Conservation (phyloP, 2,329 filamentous ascomycete species). For the Bipolaris sorokiniana region DNA sequence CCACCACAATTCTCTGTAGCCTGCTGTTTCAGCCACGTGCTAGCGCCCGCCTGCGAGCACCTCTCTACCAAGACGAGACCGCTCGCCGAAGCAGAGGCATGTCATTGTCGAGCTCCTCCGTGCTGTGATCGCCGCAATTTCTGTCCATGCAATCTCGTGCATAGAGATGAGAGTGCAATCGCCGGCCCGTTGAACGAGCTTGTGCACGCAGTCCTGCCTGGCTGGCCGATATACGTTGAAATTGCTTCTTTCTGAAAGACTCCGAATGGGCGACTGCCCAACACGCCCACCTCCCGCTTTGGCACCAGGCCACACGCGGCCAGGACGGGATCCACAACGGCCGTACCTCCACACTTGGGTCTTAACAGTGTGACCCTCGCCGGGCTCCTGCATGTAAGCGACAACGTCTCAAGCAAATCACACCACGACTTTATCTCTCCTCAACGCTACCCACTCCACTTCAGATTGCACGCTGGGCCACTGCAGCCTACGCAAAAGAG, state of each 20-base stretch:
- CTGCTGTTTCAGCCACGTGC: conserved; percentile 11
- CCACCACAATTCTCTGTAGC: background rate
- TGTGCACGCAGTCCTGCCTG: conserved; percentile 10
- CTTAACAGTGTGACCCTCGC: conserved; percentile 14
- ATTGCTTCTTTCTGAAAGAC: conserved; percentile 20
- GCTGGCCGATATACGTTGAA: conserved; percentile 16
- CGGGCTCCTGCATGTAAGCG: conserved; percentile 31
- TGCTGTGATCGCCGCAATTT: conserved; percentile 23
- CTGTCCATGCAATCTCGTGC: conserved; percentile 17
- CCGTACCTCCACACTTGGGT: conserved; percentile 36
- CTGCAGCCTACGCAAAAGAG: background rate
- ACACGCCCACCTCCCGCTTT: conserved; percentile 11
- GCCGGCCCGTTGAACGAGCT: conserved; percentile 36
- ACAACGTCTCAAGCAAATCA: conserved; percentile 17
- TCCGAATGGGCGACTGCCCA: conserved; percentile 25
- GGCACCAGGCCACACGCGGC: conserved; percentile 28
- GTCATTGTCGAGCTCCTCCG: conserved; percentile 11
- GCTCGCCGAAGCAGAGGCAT: conserved; percentile 17
- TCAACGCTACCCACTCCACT: conserved; percentile 3
- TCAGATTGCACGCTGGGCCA: conserved; percentile 8
- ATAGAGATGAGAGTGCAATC: conserved; percentile 13
- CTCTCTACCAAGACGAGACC: conserved; percentile 16
- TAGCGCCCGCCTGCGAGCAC: conserved; percentile 10
- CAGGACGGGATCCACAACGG: conserved; percentile 29
- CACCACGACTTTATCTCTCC: conserved; percentile 17